Base-by-base conservation (phyloP, 345 rosid genomes). In the Barbarea vulgaris region DNA sequence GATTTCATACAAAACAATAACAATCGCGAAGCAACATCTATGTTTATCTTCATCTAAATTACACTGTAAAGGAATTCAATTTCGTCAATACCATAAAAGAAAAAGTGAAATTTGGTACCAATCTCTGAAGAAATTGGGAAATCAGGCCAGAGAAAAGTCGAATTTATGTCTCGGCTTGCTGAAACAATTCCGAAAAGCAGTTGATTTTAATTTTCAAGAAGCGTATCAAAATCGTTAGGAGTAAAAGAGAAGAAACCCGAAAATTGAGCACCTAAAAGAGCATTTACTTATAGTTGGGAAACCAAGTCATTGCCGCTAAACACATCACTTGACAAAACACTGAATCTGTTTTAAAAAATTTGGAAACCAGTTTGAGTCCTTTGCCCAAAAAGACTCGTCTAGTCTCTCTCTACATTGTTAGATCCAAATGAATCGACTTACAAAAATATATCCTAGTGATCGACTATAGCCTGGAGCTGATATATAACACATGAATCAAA, bases 391-490 rank as follows among this genome's bases (percentile, higher is more conserved):
- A 31, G 55, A 64, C 31, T 14, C 21, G 21, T 34, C 27, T 51
- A 30, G 14, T 58, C 42, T 34, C 48, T 33, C 46, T 67, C 68
- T 67, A 67, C 19, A 60, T 39, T 39, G 69, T 68, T 74, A 64
- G 72, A 75, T 58, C 67, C 67, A 27, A 48, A 33, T 75, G 48
- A 60, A 51, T 31, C 62, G 62, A 25, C 67, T 28, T 60, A 76
- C 79, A 75, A 59, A 39, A 50, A 67, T 48, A 19, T 37, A 58
- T 27, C 73, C 50, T 22, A 22, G 17, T 18, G 53, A 75, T 48
- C 3, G 60, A 64, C 54, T 22, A 64, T 42, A 64, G 52, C 57
- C 65, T 73, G 27, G 8, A 44, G 57, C 10, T 28, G 22, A 8
- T 14, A 24, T 48, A 47, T 21, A 51, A 22, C 28, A 17, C 52